Conservation (phyloP, 768 basidiomycete species). For the Kwoniella bestiolae region DNA sequence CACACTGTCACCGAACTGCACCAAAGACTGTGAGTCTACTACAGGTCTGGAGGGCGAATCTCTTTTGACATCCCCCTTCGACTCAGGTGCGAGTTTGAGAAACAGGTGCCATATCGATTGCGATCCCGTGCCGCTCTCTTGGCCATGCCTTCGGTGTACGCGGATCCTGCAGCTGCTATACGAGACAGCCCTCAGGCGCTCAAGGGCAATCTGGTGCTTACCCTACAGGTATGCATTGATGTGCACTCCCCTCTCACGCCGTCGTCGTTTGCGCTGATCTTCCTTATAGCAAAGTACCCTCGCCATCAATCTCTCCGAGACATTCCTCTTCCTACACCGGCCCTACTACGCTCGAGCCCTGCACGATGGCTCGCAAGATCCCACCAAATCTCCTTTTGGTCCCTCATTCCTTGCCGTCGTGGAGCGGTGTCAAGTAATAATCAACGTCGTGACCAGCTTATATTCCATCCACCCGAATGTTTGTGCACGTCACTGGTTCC, state of each 20-base stretch:
- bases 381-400: conserved; percentile 11
- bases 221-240: not conserved
- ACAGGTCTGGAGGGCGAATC: too few species aligned
- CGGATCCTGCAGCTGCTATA: conserved; percentile 10
- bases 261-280: not conserved
- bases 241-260: not conserved
- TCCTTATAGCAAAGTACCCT: conserved; percentile 23
- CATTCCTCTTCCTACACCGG: conserved; percentile 25
- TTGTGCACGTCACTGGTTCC: conserved; percentile 28
- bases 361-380: conserved; percentile 11
- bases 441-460: conserved; percentile 13
- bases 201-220: conserved; percentile 9
- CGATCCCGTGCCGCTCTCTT: conserved; percentile 27
- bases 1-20: not conserved
- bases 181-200: conserved; percentile 4
- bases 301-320: conserved; percentile 29
- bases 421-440: conserved; percentile 28
- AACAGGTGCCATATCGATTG: conserved; percentile 10
- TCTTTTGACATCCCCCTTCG: too few species aligned
- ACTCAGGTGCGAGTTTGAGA: conserved; percentile 18
- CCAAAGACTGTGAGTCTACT: conserved; percentile 1
- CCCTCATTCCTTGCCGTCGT: conserved; percentile 21
- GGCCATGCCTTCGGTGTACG: conserved; percentile 23
- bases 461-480: conserved; percentile 15
- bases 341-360: conserved; percentile 27